Evolutionary conservation across 2,329 filamentous ascomycete species (phyloP).

Genomic region (Aspergillus udagawae): DNA sequence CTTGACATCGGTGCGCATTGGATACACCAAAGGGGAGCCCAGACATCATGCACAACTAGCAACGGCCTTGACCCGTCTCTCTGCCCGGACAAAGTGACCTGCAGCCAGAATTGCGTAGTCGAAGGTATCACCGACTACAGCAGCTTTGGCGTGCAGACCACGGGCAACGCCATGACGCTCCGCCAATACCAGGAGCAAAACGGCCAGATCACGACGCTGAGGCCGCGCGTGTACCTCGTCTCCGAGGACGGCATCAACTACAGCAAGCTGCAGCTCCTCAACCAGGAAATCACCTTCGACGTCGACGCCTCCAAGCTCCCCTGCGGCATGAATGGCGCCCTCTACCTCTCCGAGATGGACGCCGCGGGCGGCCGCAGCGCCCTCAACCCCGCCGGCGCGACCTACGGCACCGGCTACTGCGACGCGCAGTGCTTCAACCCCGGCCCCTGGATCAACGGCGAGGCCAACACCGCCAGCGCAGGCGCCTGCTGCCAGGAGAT

Average conservation of each 20-base stretch:
- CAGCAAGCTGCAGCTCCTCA: conserved; percentile 58
- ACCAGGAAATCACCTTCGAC: conserved; percentile 66
- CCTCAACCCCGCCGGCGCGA: conserved; percentile 52
- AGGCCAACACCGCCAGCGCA: conserved; percentile 46
- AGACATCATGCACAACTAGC: conserved; percentile 50
- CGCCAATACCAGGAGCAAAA: conserved; percentile 38
- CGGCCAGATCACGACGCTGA: conserved; percentile 25
- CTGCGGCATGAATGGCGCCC: conserved; percentile 66
- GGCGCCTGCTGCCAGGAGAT: conserved; percentile 64
- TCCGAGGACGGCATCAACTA: conserved; percentile 58
- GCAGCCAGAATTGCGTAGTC: conserved; percentile 52
- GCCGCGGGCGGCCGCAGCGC: conserved; percentile 54
- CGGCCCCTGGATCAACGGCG: conserved; percentile 51
- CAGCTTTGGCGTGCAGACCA: conserved; percentile 49
- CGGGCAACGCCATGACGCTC: conserved; percentile 45
- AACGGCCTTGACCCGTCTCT: conserved; percentile 44
- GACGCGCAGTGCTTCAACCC: conserved; percentile 51
- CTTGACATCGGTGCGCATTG: conserved; percentile 54
- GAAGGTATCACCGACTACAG: conserved; percentile 51
- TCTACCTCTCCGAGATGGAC: conserved; percentile 61
- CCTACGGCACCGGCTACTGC: conserved; percentile 60
- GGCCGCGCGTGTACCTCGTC: conserved; percentile 56
- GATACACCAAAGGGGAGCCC: conserved; percentile 42
- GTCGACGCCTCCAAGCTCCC: conserved; percentile 65
- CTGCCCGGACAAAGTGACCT: conserved; percentile 47